Percentiles rank a stretch among this genome's conserved stretches.
These are phyloP conservation scores for Erucastrum elatum DNA, from an alignment of 345 rosid genomes.

Conservation along the genomic window DNA sequence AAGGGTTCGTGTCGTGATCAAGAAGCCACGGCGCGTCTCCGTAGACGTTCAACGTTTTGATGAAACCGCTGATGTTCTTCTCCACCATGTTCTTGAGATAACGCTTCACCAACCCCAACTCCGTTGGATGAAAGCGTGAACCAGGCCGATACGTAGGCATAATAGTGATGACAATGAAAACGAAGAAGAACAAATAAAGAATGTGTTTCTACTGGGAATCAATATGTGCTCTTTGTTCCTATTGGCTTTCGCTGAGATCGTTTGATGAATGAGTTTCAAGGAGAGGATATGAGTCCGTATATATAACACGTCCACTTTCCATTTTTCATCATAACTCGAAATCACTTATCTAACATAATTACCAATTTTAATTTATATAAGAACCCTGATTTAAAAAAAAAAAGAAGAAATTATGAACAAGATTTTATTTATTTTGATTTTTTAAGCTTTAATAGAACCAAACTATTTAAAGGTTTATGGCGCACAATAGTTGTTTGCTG, in stretches of 20 bases:
- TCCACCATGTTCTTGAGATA: neutral
- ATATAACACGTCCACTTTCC: neutral
- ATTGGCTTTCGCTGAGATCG: neutral
- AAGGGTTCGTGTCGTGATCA: neutral
- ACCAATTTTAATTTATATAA: neutral
- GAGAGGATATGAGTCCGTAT: neutral
- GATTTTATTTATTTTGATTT: neutral
- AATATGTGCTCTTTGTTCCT: neutral
- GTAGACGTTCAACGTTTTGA: slow-evolving; percentile 20
- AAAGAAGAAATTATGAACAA: neutral
- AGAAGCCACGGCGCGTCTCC: slow-evolving; percentile 21
- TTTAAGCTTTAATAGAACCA: neutral
- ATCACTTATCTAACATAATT: neutral
- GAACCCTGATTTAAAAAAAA: neutral
- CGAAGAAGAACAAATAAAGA: neutral
- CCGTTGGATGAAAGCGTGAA: neutral
- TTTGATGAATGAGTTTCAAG: neutral
- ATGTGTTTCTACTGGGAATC: neutral
- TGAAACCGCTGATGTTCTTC: neutral
- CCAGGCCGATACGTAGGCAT: neutral
- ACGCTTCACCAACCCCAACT: neutral
- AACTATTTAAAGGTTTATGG: neutral
- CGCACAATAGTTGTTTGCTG: neutral
- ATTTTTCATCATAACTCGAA: too few relatives aligned
- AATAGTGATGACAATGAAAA: neutral